These are phyloP conservation scores for Peronospora destructor DNA, from an alignment of 352 stramenopile species.

Conservation along the genomic window DNA sequence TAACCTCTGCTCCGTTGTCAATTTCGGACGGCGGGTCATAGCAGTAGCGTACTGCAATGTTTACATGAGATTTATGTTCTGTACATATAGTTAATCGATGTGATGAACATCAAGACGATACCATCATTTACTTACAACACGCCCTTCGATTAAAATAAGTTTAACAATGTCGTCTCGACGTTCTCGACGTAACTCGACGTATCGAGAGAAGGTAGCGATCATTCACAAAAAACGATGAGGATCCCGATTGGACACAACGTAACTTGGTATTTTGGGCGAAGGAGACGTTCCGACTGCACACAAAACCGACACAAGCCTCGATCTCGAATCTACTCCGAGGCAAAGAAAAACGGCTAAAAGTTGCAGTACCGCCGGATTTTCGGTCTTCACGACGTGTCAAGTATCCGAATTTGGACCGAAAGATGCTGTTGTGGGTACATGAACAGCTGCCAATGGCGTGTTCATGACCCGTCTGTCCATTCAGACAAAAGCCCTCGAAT, in stretches of 20 bases:
- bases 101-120: no score
- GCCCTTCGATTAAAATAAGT: no score
- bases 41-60: no score
- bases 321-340: conserved; percentile 57
- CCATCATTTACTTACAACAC: no score
- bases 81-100: no score
- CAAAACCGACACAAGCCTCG: conserved; percentile 49
- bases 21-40: conserved; percentile 14
- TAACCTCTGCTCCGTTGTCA: conserved; percentile 63
- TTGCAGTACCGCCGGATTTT: conserved; percentile 36
- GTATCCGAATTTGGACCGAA: conserved; percentile 44
- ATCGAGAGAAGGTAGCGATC: conserved; percentile 52
- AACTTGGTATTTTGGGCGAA: conserved; percentile 47
- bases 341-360: conserved; percentile 39
- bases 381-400: conserved; percentile 40
- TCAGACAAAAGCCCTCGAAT: conserved; percentile 29
- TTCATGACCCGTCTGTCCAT: conserved; percentile 10
- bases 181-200: conserved; percentile 29
- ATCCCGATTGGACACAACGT: conserved; percentile 46
- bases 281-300: conserved; percentile 41
- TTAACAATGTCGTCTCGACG: no score
- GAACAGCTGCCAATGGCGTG: conserved; percentile 22
- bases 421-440: conserved; percentile 37
- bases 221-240: conserved; percentile 46
- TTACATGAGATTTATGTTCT: no score